These are phyloP conservation scores for Sporisorium graminicola DNA, from an alignment of 1,284 basidiomycete genomes.

Conservation along the genomic window DNA sequence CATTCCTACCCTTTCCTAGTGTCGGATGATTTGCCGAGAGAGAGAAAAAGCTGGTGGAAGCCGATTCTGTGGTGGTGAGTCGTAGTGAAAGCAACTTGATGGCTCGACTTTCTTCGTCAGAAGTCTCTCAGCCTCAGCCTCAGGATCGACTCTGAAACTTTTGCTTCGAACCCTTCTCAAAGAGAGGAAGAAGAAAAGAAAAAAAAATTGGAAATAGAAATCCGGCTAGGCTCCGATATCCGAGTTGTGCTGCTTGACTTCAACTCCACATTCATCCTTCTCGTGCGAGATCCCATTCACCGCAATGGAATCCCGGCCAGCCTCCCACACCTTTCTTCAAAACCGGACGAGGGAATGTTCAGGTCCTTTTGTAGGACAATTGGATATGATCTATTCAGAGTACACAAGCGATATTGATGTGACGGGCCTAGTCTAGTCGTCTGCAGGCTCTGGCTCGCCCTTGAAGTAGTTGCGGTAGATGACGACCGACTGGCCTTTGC, in stretches of 20 bases:
- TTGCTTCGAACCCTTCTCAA: not conserved
- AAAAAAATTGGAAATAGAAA: not conserved
- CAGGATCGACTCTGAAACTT: not conserved
- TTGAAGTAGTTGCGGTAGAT: constrained; percentile 51
- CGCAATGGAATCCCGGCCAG: not conserved
- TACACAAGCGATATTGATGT: not conserved
- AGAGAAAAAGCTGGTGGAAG: not conserved
- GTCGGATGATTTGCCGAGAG: constrained; percentile 1
- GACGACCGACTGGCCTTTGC: constrained; percentile 40
- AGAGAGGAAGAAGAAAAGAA: not conserved
- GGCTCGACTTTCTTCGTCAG: constrained; percentile 2
- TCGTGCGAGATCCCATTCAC: not conserved
- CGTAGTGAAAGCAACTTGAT: not conserved
- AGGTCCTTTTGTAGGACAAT: too few relatives aligned
- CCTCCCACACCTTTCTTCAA: not conserved
- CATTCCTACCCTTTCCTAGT: constrained; percentile 14
- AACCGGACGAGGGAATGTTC: not conserved
- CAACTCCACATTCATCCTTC: not conserved
- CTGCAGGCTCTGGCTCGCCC: constrained; percentile 44
- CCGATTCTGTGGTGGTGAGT: not conserved
- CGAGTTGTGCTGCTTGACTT: not conserved
- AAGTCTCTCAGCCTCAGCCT: not conserved
- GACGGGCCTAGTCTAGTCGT: constrained; percentile 25
- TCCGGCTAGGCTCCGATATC: not conserved
- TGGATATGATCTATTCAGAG: not conserved